These are phyloP conservation scores for Suillus lakei DNA, from an alignment of 768 basidiomycete genomes.

Conservation along the genomic window DNA sequence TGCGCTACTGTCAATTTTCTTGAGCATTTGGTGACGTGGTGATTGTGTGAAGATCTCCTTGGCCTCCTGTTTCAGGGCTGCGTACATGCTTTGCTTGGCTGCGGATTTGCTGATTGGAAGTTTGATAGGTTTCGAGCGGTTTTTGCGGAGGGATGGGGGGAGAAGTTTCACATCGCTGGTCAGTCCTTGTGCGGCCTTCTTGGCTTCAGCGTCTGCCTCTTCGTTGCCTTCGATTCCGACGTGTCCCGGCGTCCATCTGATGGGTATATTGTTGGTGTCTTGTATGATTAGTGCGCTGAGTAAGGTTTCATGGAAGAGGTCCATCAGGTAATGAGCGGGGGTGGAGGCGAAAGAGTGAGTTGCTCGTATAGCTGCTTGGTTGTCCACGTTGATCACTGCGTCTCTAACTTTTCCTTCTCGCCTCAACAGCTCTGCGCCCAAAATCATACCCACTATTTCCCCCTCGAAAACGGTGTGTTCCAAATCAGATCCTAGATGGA, in stretches of 20 bases:
- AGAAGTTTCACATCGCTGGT: neutral
- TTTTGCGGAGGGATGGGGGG: neutral
- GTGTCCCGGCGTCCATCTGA: slow-evolving; percentile 10
- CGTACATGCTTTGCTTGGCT: neutral
- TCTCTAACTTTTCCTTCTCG: neutral
- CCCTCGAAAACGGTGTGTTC: slow-evolving; percentile 20
- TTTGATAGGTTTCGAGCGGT: neutral
- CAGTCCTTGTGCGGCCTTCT: neutral
- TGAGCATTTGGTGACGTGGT: slow-evolving; percentile 12
- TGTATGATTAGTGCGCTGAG: neutral
- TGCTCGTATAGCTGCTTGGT: slow-evolving; percentile 17
- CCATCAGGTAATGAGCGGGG: slow-evolving; percentile 7
- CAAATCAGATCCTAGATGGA: slow-evolving; percentile 13
- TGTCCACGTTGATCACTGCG: slow-evolving; percentile 18
- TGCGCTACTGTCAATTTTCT: slow-evolving; percentile 5
- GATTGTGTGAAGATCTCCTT: neutral
- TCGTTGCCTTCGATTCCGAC: slow-evolving; percentile 2
- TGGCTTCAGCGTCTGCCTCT: neutral
- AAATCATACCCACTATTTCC: slow-evolving; percentile 16
- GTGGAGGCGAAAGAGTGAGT: neutral
- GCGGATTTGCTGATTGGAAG: neutral
- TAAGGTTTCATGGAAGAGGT: slow-evolving; percentile 1
- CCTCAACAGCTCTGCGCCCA: slow-evolving; percentile 16
- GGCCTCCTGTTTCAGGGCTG: neutral
- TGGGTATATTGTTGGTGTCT: too few species aligned